Evolutionary conservation across 2,329 filamentous ascomycete genomes (phyloP).

Genomic region (Aspergillus hiratsukae): DNA sequence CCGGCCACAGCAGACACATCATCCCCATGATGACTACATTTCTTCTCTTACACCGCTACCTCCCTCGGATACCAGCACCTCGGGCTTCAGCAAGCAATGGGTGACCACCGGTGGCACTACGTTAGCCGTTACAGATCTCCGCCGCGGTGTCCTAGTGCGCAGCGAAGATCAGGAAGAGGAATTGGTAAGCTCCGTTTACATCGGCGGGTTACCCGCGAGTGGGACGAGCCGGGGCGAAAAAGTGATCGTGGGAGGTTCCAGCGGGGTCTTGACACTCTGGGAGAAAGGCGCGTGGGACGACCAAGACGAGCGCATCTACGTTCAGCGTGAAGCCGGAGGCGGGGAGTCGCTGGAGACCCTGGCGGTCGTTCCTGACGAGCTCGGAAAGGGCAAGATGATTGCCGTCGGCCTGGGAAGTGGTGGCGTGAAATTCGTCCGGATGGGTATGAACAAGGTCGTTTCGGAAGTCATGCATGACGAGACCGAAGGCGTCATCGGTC

Average conservation of each 20-base stretch:
- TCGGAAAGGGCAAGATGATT: slow-evolving; percentile 62
- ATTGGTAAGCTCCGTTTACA: slow-evolving; percentile 72
- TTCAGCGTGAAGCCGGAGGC: slow-evolving; percentile 59
- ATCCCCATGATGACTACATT: slow-evolving; percentile 88
- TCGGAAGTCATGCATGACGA: slow-evolving; percentile 72
- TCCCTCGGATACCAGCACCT: slow-evolving; percentile 73
- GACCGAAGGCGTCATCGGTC: slow-evolving; percentile 73
- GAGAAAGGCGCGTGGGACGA: slow-evolving; percentile 94
- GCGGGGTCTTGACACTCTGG: slow-evolving; percentile 85
- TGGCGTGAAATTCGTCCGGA: slow-evolving; percentile 68
- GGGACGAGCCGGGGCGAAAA: slow-evolving; percentile 67
- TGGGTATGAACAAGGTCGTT: slow-evolving; percentile 69
- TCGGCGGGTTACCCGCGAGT: slow-evolving; percentile 67
- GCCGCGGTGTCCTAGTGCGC: slow-evolving; percentile 77
- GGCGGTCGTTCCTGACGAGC: slow-evolving; percentile 63
- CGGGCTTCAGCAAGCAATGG: slow-evolving; percentile 90
- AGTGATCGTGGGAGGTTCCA: slow-evolving; percentile 71
- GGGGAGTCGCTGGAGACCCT: slow-evolving; percentile 81
- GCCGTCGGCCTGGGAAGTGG: slow-evolving; percentile 81
- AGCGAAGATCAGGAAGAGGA: slow-evolving; percentile 96
- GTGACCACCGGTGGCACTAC: slow-evolving; percentile 89
- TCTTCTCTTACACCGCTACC: slow-evolving; percentile 82
- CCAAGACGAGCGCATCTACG: slow-evolving; percentile 80
- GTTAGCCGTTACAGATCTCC: slow-evolving; percentile 81
- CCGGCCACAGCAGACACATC: slow-evolving; percentile 72